Percentiles rank a stretch among this genome's conserved stretches.
Evolutionary conservation across 164 flowering plant species (phyloP).

Genomic region (Dillenia turbinata): DNA sequence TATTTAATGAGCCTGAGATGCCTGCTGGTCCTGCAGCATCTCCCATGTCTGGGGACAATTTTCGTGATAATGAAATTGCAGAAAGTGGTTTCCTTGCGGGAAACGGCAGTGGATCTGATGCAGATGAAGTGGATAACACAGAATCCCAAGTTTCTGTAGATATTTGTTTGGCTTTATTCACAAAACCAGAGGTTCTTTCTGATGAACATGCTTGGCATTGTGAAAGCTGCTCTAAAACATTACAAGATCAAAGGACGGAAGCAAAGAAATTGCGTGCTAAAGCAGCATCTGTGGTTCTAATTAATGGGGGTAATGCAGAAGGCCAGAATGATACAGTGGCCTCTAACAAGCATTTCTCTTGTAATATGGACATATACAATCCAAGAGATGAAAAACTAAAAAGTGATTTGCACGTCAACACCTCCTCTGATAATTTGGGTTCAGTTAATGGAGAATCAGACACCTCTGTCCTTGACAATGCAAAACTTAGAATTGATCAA

Average conservation of each 20-base stretch:
- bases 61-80: slow-evolving; percentile 23
- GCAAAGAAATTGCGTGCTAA: slow-evolving; percentile 17
- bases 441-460: slow-evolving; percentile 13
- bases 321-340: slow-evolving; percentile 8
- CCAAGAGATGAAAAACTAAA: slow-evolving; percentile 21
- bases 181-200: slow-evolving; percentile 75
- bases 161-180: slow-evolving; percentile 70
- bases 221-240: slow-evolving; percentile 67
- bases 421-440: slow-evolving; percentile 11
- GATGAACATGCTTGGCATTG: slow-evolving; percentile 92
- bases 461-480: slow-evolving; percentile 13
- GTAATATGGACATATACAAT: slow-evolving; percentile 9
- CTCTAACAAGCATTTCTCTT: slow-evolving; percentile 6
- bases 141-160: slow-evolving; percentile 81
- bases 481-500: slow-evolving; percentile 14
- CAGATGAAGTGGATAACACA: slow-evolving; percentile 78
- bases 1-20: slow-evolving; percentile 83
- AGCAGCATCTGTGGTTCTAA: slow-evolving; percentile 4
- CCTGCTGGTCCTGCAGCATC: slow-evolving; percentile 22
- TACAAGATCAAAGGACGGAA: slow-evolving; percentile 27
- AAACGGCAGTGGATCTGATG: slow-evolving; percentile 74
- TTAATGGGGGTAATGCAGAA: slow-evolving; percentile 22
- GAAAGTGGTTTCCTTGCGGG: slow-evolving; percentile 34
- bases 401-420: slow-evolving; percentile 14
- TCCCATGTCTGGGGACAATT: slow-evolving; percentile 24